Percentiles rank a stretch among this genome's conserved stretches.
These are phyloP conservation scores for Monilinia vaccinii-corymbosi DNA, from an alignment of 2,329 filamentous ascomycete genomes.

Conservation along the genomic window DNA sequence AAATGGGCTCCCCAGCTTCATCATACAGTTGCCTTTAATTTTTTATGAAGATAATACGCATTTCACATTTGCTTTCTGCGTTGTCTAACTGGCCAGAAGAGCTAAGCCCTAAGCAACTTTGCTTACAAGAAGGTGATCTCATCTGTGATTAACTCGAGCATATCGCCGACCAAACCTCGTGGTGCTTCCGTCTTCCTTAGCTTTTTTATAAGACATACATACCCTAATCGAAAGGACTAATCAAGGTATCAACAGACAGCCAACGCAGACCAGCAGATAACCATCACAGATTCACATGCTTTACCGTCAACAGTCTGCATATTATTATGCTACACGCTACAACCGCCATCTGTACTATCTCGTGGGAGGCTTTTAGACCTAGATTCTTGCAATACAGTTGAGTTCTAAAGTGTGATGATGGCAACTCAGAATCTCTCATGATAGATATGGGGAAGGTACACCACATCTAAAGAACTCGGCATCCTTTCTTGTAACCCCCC, in stretches of 20 bases:
- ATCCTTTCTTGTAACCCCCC: background rate
- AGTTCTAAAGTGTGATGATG: background rate
- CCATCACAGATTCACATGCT: background rate
- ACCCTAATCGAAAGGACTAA: background rate
- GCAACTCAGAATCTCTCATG: background rate
- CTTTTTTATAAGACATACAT: conserved; percentile 4
- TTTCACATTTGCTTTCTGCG: background rate
- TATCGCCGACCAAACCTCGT: conserved; percentile 7
- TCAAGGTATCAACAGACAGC: background rate
- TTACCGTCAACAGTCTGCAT: background rate
- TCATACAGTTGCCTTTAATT: too few species aligned
- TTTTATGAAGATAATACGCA: background rate
- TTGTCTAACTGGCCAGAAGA: background rate
- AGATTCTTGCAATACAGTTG: background rate
- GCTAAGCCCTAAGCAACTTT: background rate
- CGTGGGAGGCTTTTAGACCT: too few species aligned
- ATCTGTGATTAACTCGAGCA: too few species aligned
- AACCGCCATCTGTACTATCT: too few species aligned
- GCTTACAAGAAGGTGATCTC: background rate
- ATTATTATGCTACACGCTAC: background rate
- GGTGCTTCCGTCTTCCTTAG: background rate
- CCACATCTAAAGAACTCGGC: background rate
- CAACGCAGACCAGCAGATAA: background rate
- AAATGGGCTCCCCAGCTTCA: background rate
- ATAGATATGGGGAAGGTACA: background rate